Base-by-base conservation (phyloP, 2,329 filamentous ascomycete species). In the Chaetothyriales sp. region DNA sequence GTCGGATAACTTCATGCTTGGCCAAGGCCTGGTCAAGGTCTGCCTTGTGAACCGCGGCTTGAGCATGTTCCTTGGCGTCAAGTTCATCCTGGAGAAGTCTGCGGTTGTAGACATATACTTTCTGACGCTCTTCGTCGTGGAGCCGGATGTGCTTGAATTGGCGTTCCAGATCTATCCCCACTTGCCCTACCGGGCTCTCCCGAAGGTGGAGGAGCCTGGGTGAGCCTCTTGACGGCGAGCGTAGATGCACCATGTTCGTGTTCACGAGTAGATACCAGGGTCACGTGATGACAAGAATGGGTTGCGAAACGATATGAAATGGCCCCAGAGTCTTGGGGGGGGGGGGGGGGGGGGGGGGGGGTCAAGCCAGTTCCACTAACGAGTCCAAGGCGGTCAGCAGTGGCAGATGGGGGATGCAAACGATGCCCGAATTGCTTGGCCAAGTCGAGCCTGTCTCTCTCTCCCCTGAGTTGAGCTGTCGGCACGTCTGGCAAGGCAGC, bases 11-110 rank as follows among this genome's bases (percentile, higher is more conserved):
- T 40, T 85, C 77, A 64, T 89, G 85, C 61, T 83, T 77, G 13
- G 73, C 73, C 47, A 79, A 78, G 3, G 83, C 83, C 46, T 77
- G 76, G 46, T 77, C 77, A 15, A 90, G 75, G 13, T 83, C 83
- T 59, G 81, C 77, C 53, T 76, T 74, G 63, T 87, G 83, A 51
- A 72, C 73, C 48, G 77, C 70, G 62, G 82, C 81, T 33, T 76
- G 77, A 56, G 85, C 81, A 37, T 77, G 75, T 29, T 78, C 74
- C 49, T 80, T 77, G 43, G 72, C 71, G 53, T 88, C 81, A 25
- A 86, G 76, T 20, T 72, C 75, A 19, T 80, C 75, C 44, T 80
- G 72, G 54, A 78, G 77, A 7, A 64, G 58, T 43, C 65, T 64
- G 5, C 67, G 65, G 50, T 71, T 69, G 58, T 69, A 71, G 13